Conservation (phyloP, 495 filamentous ascomycete species). For the Aspergillus hancockii region DNA sequence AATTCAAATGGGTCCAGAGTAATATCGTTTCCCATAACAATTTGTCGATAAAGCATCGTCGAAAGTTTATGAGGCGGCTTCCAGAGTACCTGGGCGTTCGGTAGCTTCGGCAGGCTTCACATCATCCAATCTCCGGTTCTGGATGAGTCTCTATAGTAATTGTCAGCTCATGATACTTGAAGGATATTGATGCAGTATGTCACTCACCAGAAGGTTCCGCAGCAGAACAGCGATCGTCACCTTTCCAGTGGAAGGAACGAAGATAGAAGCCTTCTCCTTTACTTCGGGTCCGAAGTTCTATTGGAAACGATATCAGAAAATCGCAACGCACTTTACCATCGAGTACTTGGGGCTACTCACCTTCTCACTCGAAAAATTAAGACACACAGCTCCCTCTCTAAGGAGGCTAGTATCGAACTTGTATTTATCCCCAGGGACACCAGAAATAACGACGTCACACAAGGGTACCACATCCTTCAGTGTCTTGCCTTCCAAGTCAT, state of each 20-base stretch:
- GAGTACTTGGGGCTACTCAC: constrained; percentile 31
- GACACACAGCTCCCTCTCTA: constrained; percentile 87
- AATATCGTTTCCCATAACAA: constrained; percentile 15
- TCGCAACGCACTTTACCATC: background rate
- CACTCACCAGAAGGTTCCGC: constrained; percentile 80
- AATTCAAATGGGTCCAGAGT: background rate
- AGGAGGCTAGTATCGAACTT: constrained; percentile 84
- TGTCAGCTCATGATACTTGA: constrained; percentile 1
- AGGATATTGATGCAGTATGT: background rate
- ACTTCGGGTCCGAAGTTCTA: constrained; percentile 85
- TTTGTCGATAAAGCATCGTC: constrained; percentile 4
- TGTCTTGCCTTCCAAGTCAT: constrained; percentile 71
- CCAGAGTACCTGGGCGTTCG: constrained; percentile 46
- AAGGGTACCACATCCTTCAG: constrained; percentile 79
- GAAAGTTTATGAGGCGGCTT: constrained; percentile 31
- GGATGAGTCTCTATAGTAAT: constrained; percentile 46
- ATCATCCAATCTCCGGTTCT: constrained; percentile 48
- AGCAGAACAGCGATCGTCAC: constrained; percentile 93
- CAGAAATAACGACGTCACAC: constrained; percentile 91
- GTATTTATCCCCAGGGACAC: constrained; percentile 82
- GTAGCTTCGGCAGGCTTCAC: constrained; percentile 47
- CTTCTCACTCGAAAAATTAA: constrained; percentile 96
- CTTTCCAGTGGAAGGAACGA: constrained; percentile 94
- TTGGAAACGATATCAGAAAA: constrained; percentile 8
- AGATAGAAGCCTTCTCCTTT: constrained; percentile 94